A percentile compares a stretch with the other conserved stretches of the same genome.
These are phyloP conservation scores for Rutstroemia sp. DNA, from an alignment of 2,329 filamentous ascomycete genomes.

Conservation along the genomic window DNA sequence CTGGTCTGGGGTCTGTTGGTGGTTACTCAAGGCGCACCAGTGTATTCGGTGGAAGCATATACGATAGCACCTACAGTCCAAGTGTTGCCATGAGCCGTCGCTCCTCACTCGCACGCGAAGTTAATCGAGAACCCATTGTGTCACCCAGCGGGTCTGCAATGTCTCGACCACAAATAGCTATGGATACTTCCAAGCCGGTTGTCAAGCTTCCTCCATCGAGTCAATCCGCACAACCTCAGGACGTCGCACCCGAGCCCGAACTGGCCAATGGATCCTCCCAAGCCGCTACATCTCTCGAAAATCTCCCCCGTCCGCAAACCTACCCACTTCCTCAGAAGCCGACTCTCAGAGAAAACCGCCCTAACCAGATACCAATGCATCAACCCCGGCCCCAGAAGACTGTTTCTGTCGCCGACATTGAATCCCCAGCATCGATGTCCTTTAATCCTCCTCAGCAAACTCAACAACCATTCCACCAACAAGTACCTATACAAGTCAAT, in stretches of 20 bases:
- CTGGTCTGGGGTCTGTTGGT: constrained; percentile 60
- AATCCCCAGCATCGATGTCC: constrained; percentile 57
- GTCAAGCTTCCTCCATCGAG: constrained; percentile 68
- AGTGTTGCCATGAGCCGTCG: constrained; percentile 83
- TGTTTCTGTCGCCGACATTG: constrained; percentile 87
- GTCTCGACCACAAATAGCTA: constrained; percentile 55
- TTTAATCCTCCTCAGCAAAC: constrained; percentile 55
- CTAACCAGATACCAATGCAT: constrained; percentile 65
- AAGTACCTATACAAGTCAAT: constrained; percentile 71
- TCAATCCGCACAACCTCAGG: constrained; percentile 22
- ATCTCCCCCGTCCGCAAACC: constrained; percentile 42
- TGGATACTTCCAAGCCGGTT: constrained; percentile 61
- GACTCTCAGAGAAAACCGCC: constrained; percentile 47
- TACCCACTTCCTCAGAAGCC: constrained; percentile 53
- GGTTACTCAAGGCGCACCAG: constrained; percentile 75
- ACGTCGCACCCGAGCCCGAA: constrained; percentile 28
- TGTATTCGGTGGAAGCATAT: constrained; percentile 60
- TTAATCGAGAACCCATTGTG: constrained; percentile 64
- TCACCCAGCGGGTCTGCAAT: constrained; percentile 76
- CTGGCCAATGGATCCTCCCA: constrained; percentile 17
- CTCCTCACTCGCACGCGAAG: constrained; percentile 66
- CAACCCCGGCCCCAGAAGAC: constrained; percentile 93
- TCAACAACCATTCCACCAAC: constrained; percentile 88
- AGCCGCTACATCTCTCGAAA: constrained; percentile 31
- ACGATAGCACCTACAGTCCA: constrained; percentile 73